Conservation (phyloP, 805 yeast species). For the Kodamaea leandrae region DNA sequence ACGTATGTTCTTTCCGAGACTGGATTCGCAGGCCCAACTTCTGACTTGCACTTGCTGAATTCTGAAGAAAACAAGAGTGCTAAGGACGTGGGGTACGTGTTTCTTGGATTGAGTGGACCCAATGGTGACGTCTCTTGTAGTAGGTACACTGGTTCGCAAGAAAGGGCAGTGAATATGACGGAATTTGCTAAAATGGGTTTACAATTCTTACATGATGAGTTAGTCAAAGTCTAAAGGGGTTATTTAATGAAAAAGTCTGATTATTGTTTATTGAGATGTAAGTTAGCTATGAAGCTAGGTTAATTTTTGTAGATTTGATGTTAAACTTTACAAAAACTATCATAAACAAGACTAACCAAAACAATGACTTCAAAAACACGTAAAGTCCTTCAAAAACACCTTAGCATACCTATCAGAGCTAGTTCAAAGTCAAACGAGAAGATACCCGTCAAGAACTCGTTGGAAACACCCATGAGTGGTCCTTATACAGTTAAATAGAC, state of each 20-base stretch:
- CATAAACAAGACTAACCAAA: no score
- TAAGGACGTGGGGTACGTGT: constrained; percentile 62
- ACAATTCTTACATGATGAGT: constrained; percentile 52
- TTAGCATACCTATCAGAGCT: no score
- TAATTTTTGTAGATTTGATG: no score
- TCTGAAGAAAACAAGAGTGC: constrained; percentile 18
- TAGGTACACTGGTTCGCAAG: constrained; percentile 44
- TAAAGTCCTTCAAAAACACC: no score
- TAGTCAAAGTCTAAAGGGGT: constrained; percentile 21
- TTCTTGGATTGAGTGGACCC: constrained; percentile 69
- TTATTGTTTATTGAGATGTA: no score
- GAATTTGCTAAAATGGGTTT: constrained; percentile 69
- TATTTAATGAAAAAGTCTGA: not conserved
- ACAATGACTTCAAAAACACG: no score
- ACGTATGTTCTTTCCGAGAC: constrained; percentile 82
- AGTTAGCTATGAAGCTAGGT: no score
- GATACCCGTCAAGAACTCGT: no score
- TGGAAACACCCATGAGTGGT: no score
- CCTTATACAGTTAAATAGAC: no score
- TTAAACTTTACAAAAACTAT: no score
- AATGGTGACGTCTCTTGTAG: constrained; percentile 48
- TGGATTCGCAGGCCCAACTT: constrained; percentile 81
- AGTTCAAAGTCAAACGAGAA: no score
- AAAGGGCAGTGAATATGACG: constrained; percentile 70
- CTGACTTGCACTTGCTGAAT: constrained; percentile 37